Conservation (phyloP, 805 yeast genomes). For the Starmerella lactis-condensi region DNA sequence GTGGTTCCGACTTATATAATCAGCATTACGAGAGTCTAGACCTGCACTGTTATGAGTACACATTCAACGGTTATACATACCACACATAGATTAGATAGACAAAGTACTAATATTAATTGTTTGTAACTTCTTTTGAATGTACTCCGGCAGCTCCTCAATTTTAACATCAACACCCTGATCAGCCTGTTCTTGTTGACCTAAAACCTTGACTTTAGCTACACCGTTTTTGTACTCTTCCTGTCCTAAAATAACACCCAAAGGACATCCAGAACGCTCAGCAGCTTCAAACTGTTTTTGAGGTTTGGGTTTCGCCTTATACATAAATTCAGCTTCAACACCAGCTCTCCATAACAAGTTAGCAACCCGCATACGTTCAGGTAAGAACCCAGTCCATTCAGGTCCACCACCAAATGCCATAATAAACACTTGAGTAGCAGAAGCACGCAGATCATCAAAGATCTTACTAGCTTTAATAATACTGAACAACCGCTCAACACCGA, state of each 20-base stretch:
- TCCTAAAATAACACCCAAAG: slow-evolving; percentile 80
- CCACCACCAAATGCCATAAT: slow-evolving; percentile 99
- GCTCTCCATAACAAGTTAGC: slow-evolving; percentile 71
- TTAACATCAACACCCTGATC: slow-evolving; percentile 71
- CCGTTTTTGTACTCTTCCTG: slow-evolving; percentile 82
- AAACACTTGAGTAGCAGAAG: slow-evolving; percentile 80
- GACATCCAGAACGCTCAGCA: slow-evolving; percentile 86
- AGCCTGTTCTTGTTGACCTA: slow-evolving; percentile 74
- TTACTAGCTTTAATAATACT: slow-evolving; percentile 70
- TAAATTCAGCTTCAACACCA: slow-evolving; percentile 77
- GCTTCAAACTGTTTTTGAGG: slow-evolving; percentile 94
- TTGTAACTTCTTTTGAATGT: slow-evolving; percentile 33
- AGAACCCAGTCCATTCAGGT: slow-evolving; percentile 82
- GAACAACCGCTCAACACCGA: slow-evolving; percentile 90
- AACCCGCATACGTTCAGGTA: slow-evolving; percentile 77
- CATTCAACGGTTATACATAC: slow-evolving; percentile 6
- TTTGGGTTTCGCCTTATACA: slow-evolving; percentile 84
- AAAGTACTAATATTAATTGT: neutral
- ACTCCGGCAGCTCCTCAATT: slow-evolving; percentile 38
- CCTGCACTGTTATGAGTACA: slow-evolving; percentile 15
- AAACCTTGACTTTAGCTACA: slow-evolving; percentile 62
- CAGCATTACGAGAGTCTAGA: slow-evolving; percentile 7
- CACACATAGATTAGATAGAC: neutral
- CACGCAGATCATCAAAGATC: slow-evolving; percentile 44
- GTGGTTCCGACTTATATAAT: slow-evolving; percentile 12